Percentiles rank a stretch among this genome's conserved stretches.
Evolutionary conservation across 2,329 filamentous ascomycete species (phyloP).

Genomic region (Amylocarpus encephaloides): DNA sequence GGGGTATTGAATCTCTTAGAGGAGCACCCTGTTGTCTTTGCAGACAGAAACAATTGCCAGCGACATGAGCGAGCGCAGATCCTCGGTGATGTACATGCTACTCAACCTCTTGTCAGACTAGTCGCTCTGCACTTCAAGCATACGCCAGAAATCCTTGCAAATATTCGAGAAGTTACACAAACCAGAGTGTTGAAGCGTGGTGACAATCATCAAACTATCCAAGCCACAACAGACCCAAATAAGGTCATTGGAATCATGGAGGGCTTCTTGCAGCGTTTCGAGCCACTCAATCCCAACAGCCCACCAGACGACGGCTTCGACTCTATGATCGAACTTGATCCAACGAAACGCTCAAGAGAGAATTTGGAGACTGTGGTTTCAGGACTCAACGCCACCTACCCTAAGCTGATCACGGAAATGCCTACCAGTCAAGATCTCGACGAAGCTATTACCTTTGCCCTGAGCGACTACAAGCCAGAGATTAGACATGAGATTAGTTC

Average conservation of each 20-base stretch:
- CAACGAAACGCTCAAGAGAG: conserved; percentile 65
- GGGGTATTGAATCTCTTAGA: conserved; percentile 60
- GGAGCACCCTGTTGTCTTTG: conserved; percentile 67
- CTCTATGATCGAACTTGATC: conserved; percentile 76
- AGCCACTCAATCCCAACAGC: conserved; percentile 60
- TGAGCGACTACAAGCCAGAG: conserved; percentile 71
- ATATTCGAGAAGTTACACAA: conserved; percentile 68
- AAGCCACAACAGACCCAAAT: conserved; percentile 64
- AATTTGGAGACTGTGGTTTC: conserved; percentile 78
- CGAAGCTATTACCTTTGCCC: conserved; percentile 65
- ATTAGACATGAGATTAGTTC: conserved; percentile 68
- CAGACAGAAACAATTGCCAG: conserved; percentile 92
- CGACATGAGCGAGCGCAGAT: conserved; percentile 83
- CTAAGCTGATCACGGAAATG: conserved; percentile 64
- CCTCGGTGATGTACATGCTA: conserved; percentile 66
- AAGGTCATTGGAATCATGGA: conserved; percentile 93
- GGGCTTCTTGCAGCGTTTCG: conserved; percentile 80
- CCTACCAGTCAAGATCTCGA: conserved; percentile 72
- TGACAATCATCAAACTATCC: conserved; percentile 97
- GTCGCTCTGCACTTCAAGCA: conserved; percentile 89
- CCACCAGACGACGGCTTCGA: conserved; percentile 81
- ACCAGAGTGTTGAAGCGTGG: conserved; percentile 77
- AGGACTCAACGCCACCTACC: conserved; percentile 69
- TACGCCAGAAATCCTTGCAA: conserved; percentile 57
- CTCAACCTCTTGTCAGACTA: conserved; percentile 58